phyloP scores from a whole-genome alignment of 169 alveolate genomes.

The Cryptosporidium muris region DNA sequence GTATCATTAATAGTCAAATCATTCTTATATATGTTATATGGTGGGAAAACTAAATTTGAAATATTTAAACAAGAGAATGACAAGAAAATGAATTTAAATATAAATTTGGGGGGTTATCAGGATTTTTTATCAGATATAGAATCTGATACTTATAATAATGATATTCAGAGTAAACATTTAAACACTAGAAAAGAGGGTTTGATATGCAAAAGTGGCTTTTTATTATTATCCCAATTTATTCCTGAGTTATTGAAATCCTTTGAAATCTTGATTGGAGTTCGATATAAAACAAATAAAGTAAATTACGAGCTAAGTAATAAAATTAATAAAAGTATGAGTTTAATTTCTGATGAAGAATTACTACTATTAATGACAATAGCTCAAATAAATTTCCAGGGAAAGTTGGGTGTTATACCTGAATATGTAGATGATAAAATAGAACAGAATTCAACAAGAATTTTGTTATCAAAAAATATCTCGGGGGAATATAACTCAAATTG shows the following conservation, averaged over 20 bases:
- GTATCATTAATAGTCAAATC: conserved; percentile 9
- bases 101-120: not conserved
- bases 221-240: not conserved
- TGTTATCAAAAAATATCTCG: not conserved
- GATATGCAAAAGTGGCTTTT: conserved; percentile 11
- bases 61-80: not conserved
- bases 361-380: conserved; percentile 25
- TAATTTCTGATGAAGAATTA: conserved; percentile 30
- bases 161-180: not conserved
- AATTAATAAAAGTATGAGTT: conserved; percentile 1
- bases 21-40: conserved; percentile 29
- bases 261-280: conserved; percentile 9
- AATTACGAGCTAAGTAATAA: not conserved
- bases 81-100: not conserved
- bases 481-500: not conserved
- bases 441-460: too few species aligned
- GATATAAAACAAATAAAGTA: not conserved
- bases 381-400: not conserved
- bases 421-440: not conserved
- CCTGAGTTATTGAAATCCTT: conserved; percentile 20
- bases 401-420: not conserved
- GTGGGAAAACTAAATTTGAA: conserved; percentile 16
- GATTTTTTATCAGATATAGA: not conserved
- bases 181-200: not conserved
- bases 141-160: not conserved